Base-by-base conservation (phyloP, 129 eudicot species). In the Rutidosis leptorrhynchoides region DNA sequence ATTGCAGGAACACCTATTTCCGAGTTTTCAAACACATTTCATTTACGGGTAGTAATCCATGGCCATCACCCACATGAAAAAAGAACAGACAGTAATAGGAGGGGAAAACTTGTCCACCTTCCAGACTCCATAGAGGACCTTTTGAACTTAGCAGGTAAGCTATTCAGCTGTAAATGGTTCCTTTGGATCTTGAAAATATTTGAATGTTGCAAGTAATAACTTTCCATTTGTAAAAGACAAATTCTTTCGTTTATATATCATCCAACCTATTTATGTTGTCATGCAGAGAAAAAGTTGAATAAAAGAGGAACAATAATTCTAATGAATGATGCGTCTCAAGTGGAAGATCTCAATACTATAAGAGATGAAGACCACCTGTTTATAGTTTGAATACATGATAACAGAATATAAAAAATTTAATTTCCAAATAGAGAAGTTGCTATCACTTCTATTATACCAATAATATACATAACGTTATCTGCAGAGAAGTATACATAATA, bases 11-110 rank as follows among this genome's bases (percentile, higher is more conserved):
- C 29, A 64, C 65, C 75, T 32, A 62, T 62, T 72, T 28, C 66
- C 62, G 42, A 65, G 21, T 30, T 19, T 20, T 49, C 77, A 40
- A 62, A 58, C 26, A 45, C 64, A 33, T 53, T 58, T 28, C 79
- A 82, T 7, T 65, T 28, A n/a, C 72, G 91, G 78, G 79, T 87
- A 64, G 77, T 87, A 22, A 81, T 87, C 69, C 95, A 87, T 62
- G 95, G 86, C 26, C 84, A 87, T 73, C 87, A 77, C n/a, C 95
- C 91, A 63, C 76, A 78, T 69, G 69, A 80, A 9, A 49, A 78
- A 69, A 71, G 10, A 76, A 40, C 58, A 9, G 74, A 65, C 55
- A 64, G 72, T 12, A 77, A 74, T 62, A 59, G 52, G 35, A 74
- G 79, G 12, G 95, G 95, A 70, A 84, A 78, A 75, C 74, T 87